phyloP scores from a whole-genome alignment of 2,329 filamentous ascomycete genomes.

The Hypocrella siamensis region DNA sequence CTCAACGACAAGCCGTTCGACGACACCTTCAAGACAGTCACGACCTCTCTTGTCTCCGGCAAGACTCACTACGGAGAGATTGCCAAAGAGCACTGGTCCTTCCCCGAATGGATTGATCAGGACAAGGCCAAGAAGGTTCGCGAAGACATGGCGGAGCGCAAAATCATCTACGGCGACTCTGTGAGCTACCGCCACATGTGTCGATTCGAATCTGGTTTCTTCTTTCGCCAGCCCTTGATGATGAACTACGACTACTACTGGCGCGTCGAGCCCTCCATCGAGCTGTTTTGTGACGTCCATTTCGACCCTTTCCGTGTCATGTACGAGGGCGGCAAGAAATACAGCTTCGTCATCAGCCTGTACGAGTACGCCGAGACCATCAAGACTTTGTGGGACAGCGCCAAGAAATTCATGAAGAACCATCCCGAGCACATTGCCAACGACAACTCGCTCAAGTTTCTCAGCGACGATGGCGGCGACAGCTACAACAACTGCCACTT shows the following conservation, averaged over 20 bases:
- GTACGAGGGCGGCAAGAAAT: slow-evolving; percentile 94
- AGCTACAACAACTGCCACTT: slow-evolving; percentile 98
- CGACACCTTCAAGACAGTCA: slow-evolving; percentile 84
- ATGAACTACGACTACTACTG: slow-evolving; percentile 98
- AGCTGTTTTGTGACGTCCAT: slow-evolving; percentile 89
- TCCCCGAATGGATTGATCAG: slow-evolving; percentile 89
- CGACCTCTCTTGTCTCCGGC: slow-evolving; percentile 76
- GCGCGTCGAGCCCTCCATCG: slow-evolving; percentile 93
- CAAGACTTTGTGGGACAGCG: slow-evolving; percentile 85
- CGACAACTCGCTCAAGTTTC: slow-evolving; percentile 77
- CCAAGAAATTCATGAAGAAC: slow-evolving; percentile 83
- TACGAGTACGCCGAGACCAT: slow-evolving; percentile 98
- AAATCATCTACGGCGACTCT: slow-evolving; percentile 97
- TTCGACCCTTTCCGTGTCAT: slow-evolving; percentile 96
- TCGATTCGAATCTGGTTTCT: slow-evolving; percentile 97
- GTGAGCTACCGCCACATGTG: slow-evolving; percentile 99
- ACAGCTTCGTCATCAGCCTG: slow-evolving; percentile 88
- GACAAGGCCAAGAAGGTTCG: slow-evolving; percentile 81
- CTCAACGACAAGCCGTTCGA: slow-evolving; percentile 93
- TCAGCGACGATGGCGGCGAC: slow-evolving; percentile 82
- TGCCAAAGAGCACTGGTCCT: slow-evolving; percentile 88
- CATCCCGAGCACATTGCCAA: slow-evolving; percentile 76
- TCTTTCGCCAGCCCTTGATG: slow-evolving; percentile 91
- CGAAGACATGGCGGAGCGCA: slow-evolving; percentile 82
- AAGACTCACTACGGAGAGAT: slow-evolving; percentile 86